Evolutionary conservation across 2,329 filamentous ascomycete genomes (phyloP), one percentile per base, ranked within the genome.

Genomic region (Alternaria alternata): DNA sequence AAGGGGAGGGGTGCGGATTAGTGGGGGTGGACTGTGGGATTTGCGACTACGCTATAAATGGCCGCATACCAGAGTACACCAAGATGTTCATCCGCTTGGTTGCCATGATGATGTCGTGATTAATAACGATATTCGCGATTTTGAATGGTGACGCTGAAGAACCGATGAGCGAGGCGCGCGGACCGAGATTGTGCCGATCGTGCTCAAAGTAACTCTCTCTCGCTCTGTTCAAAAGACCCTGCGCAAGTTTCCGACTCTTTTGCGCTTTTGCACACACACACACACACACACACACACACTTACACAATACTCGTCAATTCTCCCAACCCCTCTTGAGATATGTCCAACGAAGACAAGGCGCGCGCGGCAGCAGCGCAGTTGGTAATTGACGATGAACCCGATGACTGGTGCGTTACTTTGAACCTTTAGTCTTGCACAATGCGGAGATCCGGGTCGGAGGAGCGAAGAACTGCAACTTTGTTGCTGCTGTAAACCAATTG

Each of bases 11-110:
- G 20, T 18, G 8, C 48, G 16, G 16, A 9, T 34, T 38, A 7
- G 7, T 51, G 20, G 7, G 47, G 22, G 5, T 20, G 30, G 3
- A 4, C 3, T 12, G 0, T 8, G 28, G 14, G 44, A 9, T 20
- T 14, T 9, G 11, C 12, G 11, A 1, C 20, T 41, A 11, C 2
- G 24, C 24, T 26, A 26, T 7, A 7, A 26, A 26, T 26, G 24
- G 38, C n/a, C 8, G 30, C 78, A 74, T 83, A 94, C 92, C 93
- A 69, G 93, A 91, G 75, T 98, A 98, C 53, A 99, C 92, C 67
- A 98, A 86, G 57, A 99, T 90, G 77, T 99, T 98, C 81, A 97
- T 86, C 75, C 88, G 90, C 74, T 87, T 88, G 28, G 85, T 81
- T 8, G 87, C 82, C 88, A 94, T 92, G 51, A 94, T 92, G 52